phyloP scores from a whole-genome alignment of 2,329 filamentous ascomycete species.

The Pyricularia pennisetigena region DNA sequence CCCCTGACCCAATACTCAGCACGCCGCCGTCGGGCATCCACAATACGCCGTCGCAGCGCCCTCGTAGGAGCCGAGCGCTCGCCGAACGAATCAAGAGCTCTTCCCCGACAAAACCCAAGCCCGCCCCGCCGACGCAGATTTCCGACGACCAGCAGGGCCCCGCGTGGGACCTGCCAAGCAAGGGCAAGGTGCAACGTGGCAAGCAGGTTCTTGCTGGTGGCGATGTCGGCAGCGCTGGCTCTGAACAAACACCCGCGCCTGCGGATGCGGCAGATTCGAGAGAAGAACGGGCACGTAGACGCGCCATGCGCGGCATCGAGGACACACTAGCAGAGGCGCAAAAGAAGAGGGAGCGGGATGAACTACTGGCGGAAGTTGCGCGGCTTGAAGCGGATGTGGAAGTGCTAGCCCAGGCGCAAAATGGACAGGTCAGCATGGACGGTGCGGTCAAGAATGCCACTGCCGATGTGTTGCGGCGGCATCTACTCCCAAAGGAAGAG shows the following conservation, averaged over 20 bases:
- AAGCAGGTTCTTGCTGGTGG: background rate
- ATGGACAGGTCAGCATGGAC: constrained; percentile 14
- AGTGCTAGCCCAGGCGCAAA: constrained; percentile 38
- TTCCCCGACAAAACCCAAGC: constrained; percentile 39
- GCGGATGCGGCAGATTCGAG: background rate
- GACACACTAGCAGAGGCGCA: constrained; percentile 30
- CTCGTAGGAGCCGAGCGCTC: constrained; percentile 29
- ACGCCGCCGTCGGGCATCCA: constrained; percentile 51
- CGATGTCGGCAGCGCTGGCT: background rate
- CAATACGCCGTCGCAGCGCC: constrained; percentile 42
- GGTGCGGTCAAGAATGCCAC: constrained; percentile 23
- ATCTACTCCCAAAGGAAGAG: constrained; percentile 26
- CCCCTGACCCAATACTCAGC: constrained; percentile 41
- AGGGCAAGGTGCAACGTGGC: background rate
- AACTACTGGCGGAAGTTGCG: constrained; percentile 44
- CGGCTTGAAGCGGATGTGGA: constrained; percentile 49
- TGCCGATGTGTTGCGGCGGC: constrained; percentile 28
- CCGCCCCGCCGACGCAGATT: constrained; percentile 8
- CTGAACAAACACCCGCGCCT: background rate
- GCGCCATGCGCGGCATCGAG: constrained; percentile 29
- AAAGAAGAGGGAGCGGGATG: constrained; percentile 42
- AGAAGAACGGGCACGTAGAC: constrained; percentile 2
- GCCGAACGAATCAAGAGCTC: constrained; percentile 27
- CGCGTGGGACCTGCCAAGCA: background rate
- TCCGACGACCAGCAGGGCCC: background rate